Percentiles rank a stretch among this genome's conserved stretches.
These are phyloP conservation scores for Chenopodium quinoa DNA, from an alignment of 148 eudicot species.

Conservation along the genomic window DNA sequence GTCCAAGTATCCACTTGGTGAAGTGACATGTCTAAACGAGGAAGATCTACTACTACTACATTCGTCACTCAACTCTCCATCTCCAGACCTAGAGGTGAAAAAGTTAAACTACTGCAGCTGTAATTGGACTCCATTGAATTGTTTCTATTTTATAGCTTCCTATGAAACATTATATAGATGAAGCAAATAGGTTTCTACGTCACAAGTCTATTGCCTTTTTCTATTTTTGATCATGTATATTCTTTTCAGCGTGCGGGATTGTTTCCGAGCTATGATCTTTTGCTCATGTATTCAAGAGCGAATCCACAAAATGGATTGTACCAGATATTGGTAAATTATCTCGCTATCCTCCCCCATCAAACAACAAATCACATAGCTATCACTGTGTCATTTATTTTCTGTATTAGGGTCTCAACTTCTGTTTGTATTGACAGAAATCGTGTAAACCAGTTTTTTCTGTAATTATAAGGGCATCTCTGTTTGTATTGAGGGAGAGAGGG, in stretches of 20 bases:
- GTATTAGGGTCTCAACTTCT: neutral
- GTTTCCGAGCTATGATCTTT: constrained; percentile 81
- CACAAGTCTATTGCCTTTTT: neutral
- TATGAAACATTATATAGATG: neutral
- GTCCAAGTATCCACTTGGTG: constrained; percentile 82
- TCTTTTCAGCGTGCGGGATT: constrained; percentile 77
- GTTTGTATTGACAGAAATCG: no score
- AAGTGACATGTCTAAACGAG: constrained; percentile 80
- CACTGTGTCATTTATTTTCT: neutral
- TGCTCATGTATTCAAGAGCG: constrained; percentile 75
- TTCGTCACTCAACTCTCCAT: constrained; percentile 60
- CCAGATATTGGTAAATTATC: constrained; percentile 66
- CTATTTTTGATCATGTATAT: constrained; percentile 8
- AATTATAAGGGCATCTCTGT: no score
- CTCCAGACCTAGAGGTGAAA: constrained; percentile 75
- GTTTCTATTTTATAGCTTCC: neutral
- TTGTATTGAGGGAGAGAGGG: no score
- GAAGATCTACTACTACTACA: constrained; percentile 82
- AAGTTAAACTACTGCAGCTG: neutral
- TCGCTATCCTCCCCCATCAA: neutral
- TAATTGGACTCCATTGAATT: neutral
- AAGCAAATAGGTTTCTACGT: neutral
- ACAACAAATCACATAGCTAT: neutral
- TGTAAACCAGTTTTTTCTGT: no score
- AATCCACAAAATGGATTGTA: constrained; percentile 52